Evolutionary conservation across 2,329 filamentous ascomycete genomes (phyloP).

Genomic region (Aspergillus vadensis): DNA sequence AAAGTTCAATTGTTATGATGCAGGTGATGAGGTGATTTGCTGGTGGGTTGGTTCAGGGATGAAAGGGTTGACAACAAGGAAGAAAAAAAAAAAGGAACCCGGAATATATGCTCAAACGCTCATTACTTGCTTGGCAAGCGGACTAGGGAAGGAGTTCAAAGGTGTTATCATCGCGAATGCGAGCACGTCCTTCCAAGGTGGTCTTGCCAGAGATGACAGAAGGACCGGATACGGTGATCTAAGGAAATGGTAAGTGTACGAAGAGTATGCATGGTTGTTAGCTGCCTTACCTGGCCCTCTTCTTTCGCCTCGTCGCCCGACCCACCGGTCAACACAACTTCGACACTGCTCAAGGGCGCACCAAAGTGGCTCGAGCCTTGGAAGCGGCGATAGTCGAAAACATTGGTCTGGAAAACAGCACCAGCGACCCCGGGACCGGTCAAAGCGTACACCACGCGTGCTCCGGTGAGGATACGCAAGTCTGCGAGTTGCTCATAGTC

Average conservation of each 20-base stretch:
- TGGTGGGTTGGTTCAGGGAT: background rate
- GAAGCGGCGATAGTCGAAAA: conserved; percentile 76
- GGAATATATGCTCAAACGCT: conserved; percentile 3
- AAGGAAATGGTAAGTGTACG: conserved; percentile 3
- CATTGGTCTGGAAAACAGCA: conserved; percentile 80
- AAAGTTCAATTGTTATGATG: background rate
- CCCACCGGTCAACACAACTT: conserved; percentile 65
- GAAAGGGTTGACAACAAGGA: background rate
- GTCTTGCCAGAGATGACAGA: conserved; percentile 70
- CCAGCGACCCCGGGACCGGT: conserved; percentile 83
- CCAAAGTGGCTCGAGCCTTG: conserved; percentile 70
- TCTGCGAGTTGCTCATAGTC: conserved; percentile 73
- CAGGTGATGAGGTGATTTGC: background rate
- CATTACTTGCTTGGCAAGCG: background rate
- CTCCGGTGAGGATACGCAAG: conserved; percentile 76
- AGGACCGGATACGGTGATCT: conserved; percentile 73
- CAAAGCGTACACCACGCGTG: conserved; percentile 81
- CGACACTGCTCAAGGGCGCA: conserved; percentile 74
- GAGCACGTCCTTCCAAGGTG: conserved; percentile 64
- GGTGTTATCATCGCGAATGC: conserved; percentile 72
- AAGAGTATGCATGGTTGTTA: background rate
- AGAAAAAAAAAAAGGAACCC: background rate
- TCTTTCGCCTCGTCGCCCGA: conserved; percentile 46
- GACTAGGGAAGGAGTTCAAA: conserved; percentile 53
- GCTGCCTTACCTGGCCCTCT: conserved; percentile 62